Percentiles rank a stretch among this genome's conserved stretches.
Evolutionary conservation across 257 asterid genomes (phyloP).

Genomic region (Osmanthus fragrans): DNA sequence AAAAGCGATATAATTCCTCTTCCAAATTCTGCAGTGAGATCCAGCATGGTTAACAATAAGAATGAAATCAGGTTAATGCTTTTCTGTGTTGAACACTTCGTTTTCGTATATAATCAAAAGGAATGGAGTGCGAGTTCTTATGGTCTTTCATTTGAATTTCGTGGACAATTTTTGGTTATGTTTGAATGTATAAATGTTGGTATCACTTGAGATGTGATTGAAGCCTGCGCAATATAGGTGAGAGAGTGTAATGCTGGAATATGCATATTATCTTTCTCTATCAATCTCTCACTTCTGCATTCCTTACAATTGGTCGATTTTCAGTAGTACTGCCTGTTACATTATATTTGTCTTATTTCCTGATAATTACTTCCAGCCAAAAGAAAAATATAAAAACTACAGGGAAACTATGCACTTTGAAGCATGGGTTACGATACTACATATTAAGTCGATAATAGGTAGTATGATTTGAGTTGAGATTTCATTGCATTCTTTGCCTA

Average conservation of each 20-base stretch:
- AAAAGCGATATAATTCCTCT: conserved; percentile 80
- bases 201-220: background rate
- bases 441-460: background rate
- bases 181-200: background rate
- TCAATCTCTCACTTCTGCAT: background rate
- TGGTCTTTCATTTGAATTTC: background rate
- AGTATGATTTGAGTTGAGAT: background rate
- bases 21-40: conserved; percentile 64
- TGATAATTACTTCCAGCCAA: background rate
- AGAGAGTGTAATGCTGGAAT: background rate
- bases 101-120: conserved; percentile 11
- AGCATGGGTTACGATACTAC: background rate
- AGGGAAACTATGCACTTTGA: background rate
- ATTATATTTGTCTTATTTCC: background rate
- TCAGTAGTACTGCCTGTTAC: background rate
- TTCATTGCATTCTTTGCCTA: background rate
- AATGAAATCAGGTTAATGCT: conserved; percentile 78
- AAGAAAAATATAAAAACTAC: background rate
- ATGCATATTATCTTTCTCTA: background rate
- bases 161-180: conserved; percentile 5
- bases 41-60: conserved; percentile 53
- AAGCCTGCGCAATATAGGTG: conserved; percentile 1
- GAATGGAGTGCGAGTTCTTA: conserved; percentile 11
- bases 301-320: background rate
- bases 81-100: conserved; percentile 16